Conservation (phyloP, 495 filamentous ascomycete genomes). For the Staphylotrichum longicolle region DNA sequence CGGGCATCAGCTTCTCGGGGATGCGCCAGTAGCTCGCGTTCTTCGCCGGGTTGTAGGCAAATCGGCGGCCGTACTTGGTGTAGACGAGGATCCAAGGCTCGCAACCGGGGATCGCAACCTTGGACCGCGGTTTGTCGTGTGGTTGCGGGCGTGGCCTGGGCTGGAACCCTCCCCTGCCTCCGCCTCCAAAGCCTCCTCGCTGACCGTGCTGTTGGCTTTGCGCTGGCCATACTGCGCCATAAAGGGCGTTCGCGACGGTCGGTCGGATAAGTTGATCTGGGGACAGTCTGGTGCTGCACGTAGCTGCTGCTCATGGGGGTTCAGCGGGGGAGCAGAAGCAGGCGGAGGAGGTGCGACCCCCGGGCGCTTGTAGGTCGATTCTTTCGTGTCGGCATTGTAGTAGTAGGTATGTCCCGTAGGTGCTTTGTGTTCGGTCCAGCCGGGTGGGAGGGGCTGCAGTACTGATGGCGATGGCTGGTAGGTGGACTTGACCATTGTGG, state of each 20-base stretch:
- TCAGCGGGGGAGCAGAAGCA: conserved; percentile 28
- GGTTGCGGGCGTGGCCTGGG: conserved; percentile 60
- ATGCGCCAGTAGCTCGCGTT: conserved; percentile 92
- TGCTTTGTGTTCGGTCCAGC: conserved; percentile 92
- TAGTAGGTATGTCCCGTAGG: conserved; percentile 87
- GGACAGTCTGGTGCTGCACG: conserved; percentile 46
- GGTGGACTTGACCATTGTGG: conserved; percentile 61
- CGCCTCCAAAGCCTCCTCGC: conserved; percentile 38
- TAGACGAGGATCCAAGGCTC: conserved; percentile 91
- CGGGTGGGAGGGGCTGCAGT: conserved; percentile 64
- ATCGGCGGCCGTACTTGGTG: conserved; percentile 82
- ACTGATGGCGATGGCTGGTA: conserved; percentile 48
- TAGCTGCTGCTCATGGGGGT: conserved; percentile 41
- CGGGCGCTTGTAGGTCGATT: conserved; percentile 83
- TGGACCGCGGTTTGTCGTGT: conserved; percentile 76
- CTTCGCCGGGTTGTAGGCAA: conserved; percentile 79
- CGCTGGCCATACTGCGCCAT: conserved; percentile 44
- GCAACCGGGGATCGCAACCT: conserved; percentile 72
- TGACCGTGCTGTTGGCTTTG: conserved; percentile 26
- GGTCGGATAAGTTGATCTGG: conserved; percentile 45
- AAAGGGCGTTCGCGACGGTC: conserved; percentile 44
- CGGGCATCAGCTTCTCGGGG: conserved; percentile 77
- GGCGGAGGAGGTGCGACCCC: conserved; percentile 30
- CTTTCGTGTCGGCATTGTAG: conserved; percentile 80
- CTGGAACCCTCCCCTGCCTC: conserved; percentile 50